Conservation (phyloP, 805 yeast species). For the Spathaspora passalidarum region DNA sequence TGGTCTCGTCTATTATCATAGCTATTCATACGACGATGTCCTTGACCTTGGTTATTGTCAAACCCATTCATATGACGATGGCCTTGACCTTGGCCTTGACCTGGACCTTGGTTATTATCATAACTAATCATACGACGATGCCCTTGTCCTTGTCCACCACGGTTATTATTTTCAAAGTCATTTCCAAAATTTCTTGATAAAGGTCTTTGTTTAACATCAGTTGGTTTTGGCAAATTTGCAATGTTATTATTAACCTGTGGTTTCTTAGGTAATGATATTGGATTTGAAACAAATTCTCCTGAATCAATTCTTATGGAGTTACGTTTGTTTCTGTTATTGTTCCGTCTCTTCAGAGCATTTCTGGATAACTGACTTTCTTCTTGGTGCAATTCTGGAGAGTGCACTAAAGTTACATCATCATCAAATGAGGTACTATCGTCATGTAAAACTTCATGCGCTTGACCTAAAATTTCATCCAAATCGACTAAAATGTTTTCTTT, state of each 20-base stretch:
- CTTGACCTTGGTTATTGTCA: neutral
- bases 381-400: neutral
- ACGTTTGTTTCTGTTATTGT: constrained; percentile 26
- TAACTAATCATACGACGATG: constrained; percentile 1
- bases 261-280: constrained; percentile 3
- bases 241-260: constrained; percentile 9
- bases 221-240: constrained; percentile 5
- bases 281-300: neutral
- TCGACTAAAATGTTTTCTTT: constrained; percentile 28
- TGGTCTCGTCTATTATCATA: neutral
- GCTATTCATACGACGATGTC: neutral
- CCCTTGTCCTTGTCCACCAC: neutral
- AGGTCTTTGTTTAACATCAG: neutral
- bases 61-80: neutral
- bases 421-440: constrained; percentile 24
- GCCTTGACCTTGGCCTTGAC: neutral
- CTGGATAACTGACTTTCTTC: constrained; percentile 2
- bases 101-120: neutral
- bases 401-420: constrained; percentile 22
- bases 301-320: constrained; percentile 28
- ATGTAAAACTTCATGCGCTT: constrained; percentile 29
- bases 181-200: neutral
- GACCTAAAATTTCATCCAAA: constrained; percentile 31
- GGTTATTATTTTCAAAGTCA: neutral
- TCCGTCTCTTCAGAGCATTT: constrained; percentile 22